Evolutionary conservation across 805 yeast species (phyloP).

Genomic region (Ogataea nitratoaversa): DNA sequence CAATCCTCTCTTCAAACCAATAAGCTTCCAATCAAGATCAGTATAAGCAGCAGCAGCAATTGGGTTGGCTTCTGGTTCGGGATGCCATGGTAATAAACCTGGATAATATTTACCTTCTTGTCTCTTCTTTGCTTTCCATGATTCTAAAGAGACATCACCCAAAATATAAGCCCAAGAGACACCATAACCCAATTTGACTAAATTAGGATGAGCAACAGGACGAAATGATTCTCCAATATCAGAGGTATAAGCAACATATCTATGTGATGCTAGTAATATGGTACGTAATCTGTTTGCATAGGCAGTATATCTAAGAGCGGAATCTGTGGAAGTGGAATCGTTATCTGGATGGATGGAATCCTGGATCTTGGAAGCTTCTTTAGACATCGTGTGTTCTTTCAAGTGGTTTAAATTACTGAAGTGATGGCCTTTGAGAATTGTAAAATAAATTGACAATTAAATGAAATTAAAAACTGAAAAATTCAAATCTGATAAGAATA

Average conservation of each 20-base stretch:
- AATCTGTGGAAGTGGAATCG: slow-evolving; percentile 8
- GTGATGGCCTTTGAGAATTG: too few relatives aligned
- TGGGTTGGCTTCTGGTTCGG: slow-evolving; percentile 38
- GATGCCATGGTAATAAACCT: slow-evolving; percentile 67
- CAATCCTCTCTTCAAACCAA: slow-evolving; percentile 64
- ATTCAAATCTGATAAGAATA: too few relatives aligned
- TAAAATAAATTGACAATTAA: too few relatives aligned
- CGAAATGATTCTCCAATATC: slow-evolving; percentile 86
- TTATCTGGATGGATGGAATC: background rate
- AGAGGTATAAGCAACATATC: slow-evolving; percentile 83
- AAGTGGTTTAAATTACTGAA: too few relatives aligned
- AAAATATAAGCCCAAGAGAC: slow-evolving; percentile 71
- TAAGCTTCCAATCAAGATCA: slow-evolving; percentile 64
- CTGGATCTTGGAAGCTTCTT: slow-evolving; percentile 1
- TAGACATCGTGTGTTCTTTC: background rate
- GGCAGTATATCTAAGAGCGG: slow-evolving; percentile 66
- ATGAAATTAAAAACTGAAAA: too few relatives aligned
- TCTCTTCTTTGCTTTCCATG: slow-evolving; percentile 67
- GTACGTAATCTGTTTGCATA: slow-evolving; percentile 74
- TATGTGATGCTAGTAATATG: slow-evolving; percentile 64
- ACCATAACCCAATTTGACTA: slow-evolving; percentile 67
- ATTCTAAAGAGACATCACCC: slow-evolving; percentile 70
- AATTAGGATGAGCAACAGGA: slow-evolving; percentile 67
- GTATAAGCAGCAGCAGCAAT: slow-evolving; percentile 33
- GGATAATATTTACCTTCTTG: slow-evolving; percentile 60